These are phyloP conservation scores for Casuarina glauca DNA, from an alignment of 306 rosid species.

Conservation along the genomic window DNA sequence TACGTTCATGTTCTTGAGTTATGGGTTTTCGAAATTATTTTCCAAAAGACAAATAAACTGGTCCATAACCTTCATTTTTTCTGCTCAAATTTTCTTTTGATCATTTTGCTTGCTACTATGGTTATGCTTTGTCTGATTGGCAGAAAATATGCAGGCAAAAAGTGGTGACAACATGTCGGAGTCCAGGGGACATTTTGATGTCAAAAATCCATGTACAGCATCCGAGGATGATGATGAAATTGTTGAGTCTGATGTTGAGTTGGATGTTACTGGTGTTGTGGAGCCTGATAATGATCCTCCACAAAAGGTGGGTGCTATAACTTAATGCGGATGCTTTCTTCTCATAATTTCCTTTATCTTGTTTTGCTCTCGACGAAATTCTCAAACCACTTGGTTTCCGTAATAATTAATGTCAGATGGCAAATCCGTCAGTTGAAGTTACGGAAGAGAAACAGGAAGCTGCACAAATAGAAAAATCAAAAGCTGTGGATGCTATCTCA, in stretches of 20 bases:
- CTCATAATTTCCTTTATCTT: background rate
- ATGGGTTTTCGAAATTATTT: background rate
- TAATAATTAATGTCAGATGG: conserved; percentile 56
- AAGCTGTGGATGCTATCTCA: conserved; percentile 54
- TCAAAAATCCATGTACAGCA: conserved; percentile 23
- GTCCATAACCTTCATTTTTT: background rate
- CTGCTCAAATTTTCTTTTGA: background rate
- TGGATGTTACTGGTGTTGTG: conserved; percentile 60
- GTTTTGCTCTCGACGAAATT: background rate
- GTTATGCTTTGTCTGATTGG: conserved; percentile 7
- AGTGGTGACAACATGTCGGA: conserved; percentile 25
- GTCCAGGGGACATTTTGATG: conserved; percentile 28
- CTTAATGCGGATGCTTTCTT: background rate
- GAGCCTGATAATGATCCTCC: conserved; percentile 80
- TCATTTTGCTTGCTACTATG: conserved; percentile 10
- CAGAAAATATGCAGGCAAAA: conserved; percentile 46
- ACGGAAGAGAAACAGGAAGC: conserved; percentile 66
- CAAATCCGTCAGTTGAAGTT: conserved; percentile 56
- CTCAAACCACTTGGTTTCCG: background rate
- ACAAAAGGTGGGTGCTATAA: conserved; percentile 46
- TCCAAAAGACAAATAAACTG: background rate
- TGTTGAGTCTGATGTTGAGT: conserved; percentile 74
- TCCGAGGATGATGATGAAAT: conserved; percentile 43
- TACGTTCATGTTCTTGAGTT: background rate
- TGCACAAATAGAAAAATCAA: conserved; percentile 60